Conservation (phyloP, 2,329 filamentous ascomycete genomes). For the Beauveria asiatica region DNA sequence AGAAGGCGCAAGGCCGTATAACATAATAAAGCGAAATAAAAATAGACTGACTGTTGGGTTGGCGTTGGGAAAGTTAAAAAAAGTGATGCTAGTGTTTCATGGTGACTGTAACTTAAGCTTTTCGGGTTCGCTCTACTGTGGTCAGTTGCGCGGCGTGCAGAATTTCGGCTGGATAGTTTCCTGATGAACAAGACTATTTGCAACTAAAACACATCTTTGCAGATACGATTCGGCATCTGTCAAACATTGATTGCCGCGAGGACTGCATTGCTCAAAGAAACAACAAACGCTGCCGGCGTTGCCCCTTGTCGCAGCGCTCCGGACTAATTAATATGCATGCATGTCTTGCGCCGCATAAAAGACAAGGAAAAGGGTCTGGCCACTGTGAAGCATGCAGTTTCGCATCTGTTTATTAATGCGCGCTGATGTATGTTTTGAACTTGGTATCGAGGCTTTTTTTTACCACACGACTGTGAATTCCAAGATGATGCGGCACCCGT, state of each 20-base stretch:
- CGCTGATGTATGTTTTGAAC: not conserved
- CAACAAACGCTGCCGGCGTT: not conserved
- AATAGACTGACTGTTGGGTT: not conserved
- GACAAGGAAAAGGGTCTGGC: no score
- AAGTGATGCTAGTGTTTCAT: conserved; percentile 10
- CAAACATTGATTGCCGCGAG: not conserved
- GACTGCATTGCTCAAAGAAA: not conserved
- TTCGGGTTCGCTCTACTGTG: not conserved
- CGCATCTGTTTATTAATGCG: not conserved
- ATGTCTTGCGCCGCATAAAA: not conserved
- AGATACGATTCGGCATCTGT: not conserved
- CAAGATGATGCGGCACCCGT: not conserved
- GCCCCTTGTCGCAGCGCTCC: not conserved
- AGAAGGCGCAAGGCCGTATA: not conserved
- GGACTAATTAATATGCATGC: not conserved
- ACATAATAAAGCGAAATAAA: not conserved
- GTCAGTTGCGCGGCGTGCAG: not conserved
- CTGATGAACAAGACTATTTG: not conserved
- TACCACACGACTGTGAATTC: not conserved
- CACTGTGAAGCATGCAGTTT: not conserved
- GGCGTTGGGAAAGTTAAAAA: not conserved
- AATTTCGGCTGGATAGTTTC: not conserved
- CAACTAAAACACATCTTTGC: no score
- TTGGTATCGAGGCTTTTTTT: not conserved
- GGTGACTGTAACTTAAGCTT: no score